These are phyloP conservation scores for Microdochium bolleyi DNA, from an alignment of 2,329 filamentous ascomycete species.

Conservation along the genomic window DNA sequence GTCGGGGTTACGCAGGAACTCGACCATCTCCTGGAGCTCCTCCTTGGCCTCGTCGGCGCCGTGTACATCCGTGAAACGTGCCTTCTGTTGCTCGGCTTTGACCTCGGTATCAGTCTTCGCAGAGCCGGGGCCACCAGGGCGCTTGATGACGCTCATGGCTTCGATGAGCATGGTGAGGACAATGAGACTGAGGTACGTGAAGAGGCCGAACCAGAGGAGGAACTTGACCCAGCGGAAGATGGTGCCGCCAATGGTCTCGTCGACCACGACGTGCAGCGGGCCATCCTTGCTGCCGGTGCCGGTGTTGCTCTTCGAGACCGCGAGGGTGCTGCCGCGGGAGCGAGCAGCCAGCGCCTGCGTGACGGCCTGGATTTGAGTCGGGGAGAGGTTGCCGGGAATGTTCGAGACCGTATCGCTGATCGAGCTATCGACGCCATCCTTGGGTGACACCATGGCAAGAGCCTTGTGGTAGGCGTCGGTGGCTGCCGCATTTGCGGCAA, in stretches of 20 bases:
- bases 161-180: conserved; percentile 78
- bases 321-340: conserved; percentile 58
- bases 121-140: conserved; percentile 48
- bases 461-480: conserved; percentile 75
- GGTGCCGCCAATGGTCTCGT: conserved; percentile 71
- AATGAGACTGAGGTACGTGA: conserved; percentile 73
- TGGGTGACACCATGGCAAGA: conserved; percentile 35
- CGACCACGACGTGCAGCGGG: conserved; percentile 92
- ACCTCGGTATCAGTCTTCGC: conserved; percentile 65
- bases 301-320: conserved; percentile 35
- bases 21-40: conserved; percentile 91
- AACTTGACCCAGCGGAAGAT: conserved; percentile 94
- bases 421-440: conserved; percentile 11
- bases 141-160: conserved; percentile 69
- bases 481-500: conserved; percentile 71
- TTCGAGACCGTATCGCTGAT: conserved; percentile 19
- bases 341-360: conserved; percentile 75
- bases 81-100: conserved; percentile 86
- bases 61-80: conserved; percentile 88
- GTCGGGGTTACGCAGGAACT: conserved; percentile 89
- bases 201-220: conserved; percentile 66
- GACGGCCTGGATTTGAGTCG: conserved; percentile 66
- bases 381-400: conserved; percentile 35
- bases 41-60: conserved; percentile 98
- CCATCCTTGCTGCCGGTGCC: conserved; percentile 69